These are phyloP conservation scores for Panus rudis DNA, from an alignment of 768 basidiomycete species.

Conservation along the genomic window DNA sequence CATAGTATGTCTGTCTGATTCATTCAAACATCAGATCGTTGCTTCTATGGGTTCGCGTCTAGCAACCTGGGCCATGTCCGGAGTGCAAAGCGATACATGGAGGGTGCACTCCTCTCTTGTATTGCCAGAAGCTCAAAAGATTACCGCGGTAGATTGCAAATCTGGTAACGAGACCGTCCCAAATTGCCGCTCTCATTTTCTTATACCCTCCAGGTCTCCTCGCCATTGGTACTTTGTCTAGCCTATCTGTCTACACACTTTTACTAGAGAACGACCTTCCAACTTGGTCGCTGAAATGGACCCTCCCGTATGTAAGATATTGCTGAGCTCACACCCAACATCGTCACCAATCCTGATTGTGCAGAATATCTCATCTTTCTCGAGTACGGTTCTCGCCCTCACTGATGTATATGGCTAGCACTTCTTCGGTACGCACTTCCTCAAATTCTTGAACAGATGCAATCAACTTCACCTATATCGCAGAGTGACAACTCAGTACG, in stretches of 20 bases:
- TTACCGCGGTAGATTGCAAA: conserved; percentile 65
- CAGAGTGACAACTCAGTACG: conserved; percentile 55
- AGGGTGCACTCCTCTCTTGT: conserved; percentile 74
- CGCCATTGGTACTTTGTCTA: conserved; percentile 54
- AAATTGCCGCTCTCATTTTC: conserved; percentile 8
- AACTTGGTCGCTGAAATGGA: conserved; percentile 81
- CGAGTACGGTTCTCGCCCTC: conserved; percentile 67
- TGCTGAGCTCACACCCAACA: background rate
- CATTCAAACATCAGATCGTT: conserved; percentile 46
- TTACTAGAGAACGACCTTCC: conserved; percentile 77
- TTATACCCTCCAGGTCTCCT: conserved; percentile 55
- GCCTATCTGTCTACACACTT: conserved; percentile 69
- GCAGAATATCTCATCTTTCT: conserved; percentile 22
- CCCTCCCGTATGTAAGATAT: conserved; percentile 38
- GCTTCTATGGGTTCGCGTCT: conserved; percentile 62
- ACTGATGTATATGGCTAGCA: conserved; percentile 64
- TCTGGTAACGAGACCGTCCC: conserved; percentile 43
- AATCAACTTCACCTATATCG: conserved; percentile 14
- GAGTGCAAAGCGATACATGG: conserved; percentile 57
- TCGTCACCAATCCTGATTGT: background rate
- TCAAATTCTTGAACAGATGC: conserved; percentile 2
- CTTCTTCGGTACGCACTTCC: conserved; percentile 41
- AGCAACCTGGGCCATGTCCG: conserved; percentile 76
- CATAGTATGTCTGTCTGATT: background rate
- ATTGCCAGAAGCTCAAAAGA: conserved; percentile 45